Evolutionary conservation across 768 basidiomycete genomes (phyloP).

Genomic region (Collybia mongolica): DNA sequence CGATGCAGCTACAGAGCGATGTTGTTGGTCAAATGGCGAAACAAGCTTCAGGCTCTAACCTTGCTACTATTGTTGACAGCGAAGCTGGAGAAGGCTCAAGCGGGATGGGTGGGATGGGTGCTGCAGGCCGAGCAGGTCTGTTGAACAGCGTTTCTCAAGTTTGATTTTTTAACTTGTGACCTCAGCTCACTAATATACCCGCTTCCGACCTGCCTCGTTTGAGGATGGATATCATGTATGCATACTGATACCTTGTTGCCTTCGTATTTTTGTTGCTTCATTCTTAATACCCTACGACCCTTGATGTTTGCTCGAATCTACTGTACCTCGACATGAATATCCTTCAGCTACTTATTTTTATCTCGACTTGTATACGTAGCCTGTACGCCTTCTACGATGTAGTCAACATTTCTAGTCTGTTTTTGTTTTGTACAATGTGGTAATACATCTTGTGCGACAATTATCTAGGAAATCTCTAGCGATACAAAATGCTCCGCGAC

Average conservation of each 20-base stretch:
- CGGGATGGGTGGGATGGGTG: conserved; percentile 36
- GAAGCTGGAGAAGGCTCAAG: conserved; percentile 35
- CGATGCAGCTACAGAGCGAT: conserved; percentile 86
- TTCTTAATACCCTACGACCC: neutral
- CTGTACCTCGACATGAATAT: neutral
- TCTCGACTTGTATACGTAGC: neutral
- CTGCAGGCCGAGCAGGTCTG: conserved; percentile 48
- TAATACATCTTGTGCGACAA: too few relatives aligned
- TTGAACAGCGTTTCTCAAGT: conserved; percentile 49
- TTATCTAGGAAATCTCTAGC: neutral
- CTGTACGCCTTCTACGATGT: neutral
- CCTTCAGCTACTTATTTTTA: too few relatives aligned
- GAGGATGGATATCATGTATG: neutral
- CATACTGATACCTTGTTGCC: too few relatives aligned
- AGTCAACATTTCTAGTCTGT: neutral
- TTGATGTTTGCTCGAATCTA: neutral
- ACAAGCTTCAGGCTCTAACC: conserved; percentile 24
- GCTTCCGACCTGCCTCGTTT: neutral
- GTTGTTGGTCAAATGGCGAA: conserved; percentile 48
- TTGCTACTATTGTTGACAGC: conserved; percentile 25
- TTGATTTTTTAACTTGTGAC: conserved; percentile 21
- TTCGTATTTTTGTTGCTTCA: too few relatives aligned
- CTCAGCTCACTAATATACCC: neutral
- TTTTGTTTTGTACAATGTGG: neutral
- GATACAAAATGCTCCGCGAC: neutral